A percentile compares a stretch with the other conserved stretches of the same genome.
phyloP scores from a whole-genome alignment of 768 basidiomycete species.

The Asterophora parasitica region DNA sequence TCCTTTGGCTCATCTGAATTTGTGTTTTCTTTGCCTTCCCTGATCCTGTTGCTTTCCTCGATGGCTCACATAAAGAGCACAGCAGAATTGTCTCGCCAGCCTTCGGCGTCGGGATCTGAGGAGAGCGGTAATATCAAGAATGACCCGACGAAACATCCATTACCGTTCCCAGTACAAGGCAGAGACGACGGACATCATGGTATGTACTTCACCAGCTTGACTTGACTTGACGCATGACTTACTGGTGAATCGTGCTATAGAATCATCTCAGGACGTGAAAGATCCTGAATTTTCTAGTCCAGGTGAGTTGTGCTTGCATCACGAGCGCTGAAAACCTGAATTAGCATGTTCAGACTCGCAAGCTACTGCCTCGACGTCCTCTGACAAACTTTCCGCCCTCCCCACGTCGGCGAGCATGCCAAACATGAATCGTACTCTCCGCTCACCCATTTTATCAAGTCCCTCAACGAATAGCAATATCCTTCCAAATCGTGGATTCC shows the following conservation, averaged over 20 bases:
- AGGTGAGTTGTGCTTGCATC: background rate
- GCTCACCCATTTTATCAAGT: constrained; percentile 21
- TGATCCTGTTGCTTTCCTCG: too few species aligned
- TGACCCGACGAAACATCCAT: constrained; percentile 4
- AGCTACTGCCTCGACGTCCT: constrained; percentile 36
- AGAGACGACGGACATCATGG: background rate
- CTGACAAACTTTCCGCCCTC: constrained; percentile 41
- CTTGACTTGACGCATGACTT: background rate
- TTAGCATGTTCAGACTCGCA: constrained; percentile 21
- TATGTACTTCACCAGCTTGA: too few species aligned
- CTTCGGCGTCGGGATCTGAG: background rate
- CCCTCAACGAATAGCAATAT: constrained; percentile 19
- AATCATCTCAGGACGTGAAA: too few species aligned
- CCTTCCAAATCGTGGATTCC: constrained; percentile 24
- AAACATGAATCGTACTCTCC: constrained; percentile 30
- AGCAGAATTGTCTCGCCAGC: background rate
- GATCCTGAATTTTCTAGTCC: too few species aligned
- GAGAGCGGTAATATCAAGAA: background rate
- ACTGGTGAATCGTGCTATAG: too few species aligned
- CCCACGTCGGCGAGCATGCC: constrained; percentile 26
- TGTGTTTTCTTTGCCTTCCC: background rate
- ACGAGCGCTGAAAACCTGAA: too few species aligned
- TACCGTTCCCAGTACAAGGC: background rate
- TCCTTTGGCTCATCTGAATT: background rate
- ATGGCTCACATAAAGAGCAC: constrained; percentile 4